Conservation (phyloP, 495 filamentous ascomycete genomes). For the Polyplosphaeria fusca region DNA sequence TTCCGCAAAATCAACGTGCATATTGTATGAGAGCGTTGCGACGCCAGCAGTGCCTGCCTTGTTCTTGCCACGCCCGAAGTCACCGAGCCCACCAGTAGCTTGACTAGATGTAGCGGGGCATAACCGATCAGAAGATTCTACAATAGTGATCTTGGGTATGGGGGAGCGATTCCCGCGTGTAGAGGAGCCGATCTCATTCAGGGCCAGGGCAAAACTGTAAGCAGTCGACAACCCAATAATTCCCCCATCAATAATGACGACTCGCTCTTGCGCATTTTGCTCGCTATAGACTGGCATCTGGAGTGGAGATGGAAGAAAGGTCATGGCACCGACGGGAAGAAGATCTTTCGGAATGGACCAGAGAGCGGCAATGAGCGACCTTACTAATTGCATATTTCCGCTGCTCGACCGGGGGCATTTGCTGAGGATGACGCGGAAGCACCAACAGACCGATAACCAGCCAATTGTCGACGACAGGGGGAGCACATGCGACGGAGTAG, state of each 20-base stretch:
- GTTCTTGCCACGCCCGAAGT: neutral
- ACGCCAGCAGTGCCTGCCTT: neutral
- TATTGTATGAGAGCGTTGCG: constrained; percentile 3
- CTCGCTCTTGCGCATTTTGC: neutral
- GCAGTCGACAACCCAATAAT: constrained; percentile 5
- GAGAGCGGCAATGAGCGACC: no score
- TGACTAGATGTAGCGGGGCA: constrained; percentile 8
- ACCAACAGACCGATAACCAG: no score
- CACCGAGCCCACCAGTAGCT: constrained; percentile 6
- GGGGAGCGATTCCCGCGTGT: neutral
- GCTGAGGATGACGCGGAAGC: no score
- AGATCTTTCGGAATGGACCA: no score
- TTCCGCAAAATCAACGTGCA: constrained; percentile 7
- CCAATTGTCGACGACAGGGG: no score
- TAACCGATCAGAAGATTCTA: constrained; percentile 7
- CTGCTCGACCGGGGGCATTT: no score
- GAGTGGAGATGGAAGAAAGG: no score
- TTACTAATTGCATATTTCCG: no score
- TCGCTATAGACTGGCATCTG: no score
- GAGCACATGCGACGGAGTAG: no score
- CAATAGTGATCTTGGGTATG: constrained; percentile 1
- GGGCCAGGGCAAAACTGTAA: constrained; percentile 7
- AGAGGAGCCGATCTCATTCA: neutral
- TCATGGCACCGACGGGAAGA: no score
- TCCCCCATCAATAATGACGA: constrained; percentile 6